Percentiles rank a stretch among this genome's conserved stretches.
phyloP scores from a whole-genome alignment of 108 stramenopile genomes.

The Cyclotella kingstonii region DNA sequence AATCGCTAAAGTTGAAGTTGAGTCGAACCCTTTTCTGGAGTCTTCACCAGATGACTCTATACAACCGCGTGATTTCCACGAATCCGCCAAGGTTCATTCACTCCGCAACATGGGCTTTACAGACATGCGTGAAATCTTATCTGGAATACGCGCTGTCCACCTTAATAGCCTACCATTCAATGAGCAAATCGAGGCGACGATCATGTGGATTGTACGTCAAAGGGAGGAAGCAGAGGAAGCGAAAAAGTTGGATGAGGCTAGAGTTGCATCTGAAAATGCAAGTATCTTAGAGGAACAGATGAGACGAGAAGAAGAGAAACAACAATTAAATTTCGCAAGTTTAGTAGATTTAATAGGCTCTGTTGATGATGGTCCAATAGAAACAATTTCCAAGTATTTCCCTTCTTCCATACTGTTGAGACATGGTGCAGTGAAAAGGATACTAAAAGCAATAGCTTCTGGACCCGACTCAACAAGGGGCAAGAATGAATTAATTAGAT shows the following conservation, averaged over 20 bases:
- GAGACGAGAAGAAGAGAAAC: constrained; percentile 22
- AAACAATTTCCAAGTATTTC: constrained; percentile 23
- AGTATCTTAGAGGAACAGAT: constrained; percentile 22
- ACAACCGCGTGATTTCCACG: constrained; percentile 32
- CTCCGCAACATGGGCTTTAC: constrained; percentile 48
- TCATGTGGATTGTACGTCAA: constrained; percentile 65
- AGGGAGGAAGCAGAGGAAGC: constrained; percentile 65
- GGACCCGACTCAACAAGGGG: constrained; percentile 4
- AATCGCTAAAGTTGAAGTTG: too few relatives aligned
- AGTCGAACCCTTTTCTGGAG: too few relatives aligned
- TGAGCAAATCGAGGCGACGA: constrained; percentile 50
- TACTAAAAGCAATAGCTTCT: constrained; percentile 14
- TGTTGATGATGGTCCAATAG: constrained; percentile 5
- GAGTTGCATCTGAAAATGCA: constrained; percentile 48
- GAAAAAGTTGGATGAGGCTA: constrained; percentile 50
- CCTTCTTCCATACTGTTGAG: constrained; percentile 28
- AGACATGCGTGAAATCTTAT: constrained; percentile 40
- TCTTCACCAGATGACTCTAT: constrained; percentile 9
- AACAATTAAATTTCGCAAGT: constrained; percentile 14
- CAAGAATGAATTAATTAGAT: constrained; percentile 31
- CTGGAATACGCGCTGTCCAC: constrained; percentile 40
- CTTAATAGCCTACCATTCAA: constrained; percentile 15
- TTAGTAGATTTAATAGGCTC: constrained; percentile 36
- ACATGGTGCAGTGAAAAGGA: constrained; percentile 6
- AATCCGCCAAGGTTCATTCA: constrained; percentile 19